These are phyloP conservation scores for Trichoderma endophyticum DNA, from an alignment of 2,329 filamentous ascomycete genomes.

Conservation along the genomic window DNA sequence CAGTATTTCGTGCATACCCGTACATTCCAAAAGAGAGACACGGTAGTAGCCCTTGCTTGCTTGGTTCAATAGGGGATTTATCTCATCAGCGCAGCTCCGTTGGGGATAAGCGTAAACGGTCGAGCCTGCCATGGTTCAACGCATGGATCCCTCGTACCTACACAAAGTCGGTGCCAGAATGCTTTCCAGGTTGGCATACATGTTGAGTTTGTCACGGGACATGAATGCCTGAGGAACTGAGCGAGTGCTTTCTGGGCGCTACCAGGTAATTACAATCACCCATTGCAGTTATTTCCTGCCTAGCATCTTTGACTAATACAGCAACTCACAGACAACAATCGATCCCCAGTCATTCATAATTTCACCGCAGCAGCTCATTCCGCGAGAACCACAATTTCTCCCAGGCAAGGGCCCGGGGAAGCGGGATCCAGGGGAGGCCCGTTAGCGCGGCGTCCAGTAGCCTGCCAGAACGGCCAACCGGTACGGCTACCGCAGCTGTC, in stretches of 20 bases:
- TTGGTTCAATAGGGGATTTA: not conserved
- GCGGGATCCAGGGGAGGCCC: constrained; percentile 10
- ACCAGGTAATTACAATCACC: not conserved
- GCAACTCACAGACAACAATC: not conserved
- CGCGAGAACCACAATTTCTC: not conserved
- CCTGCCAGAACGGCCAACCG: not conserved
- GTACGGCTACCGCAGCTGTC: not conserved
- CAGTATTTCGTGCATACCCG: not conserved
- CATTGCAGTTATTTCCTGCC: not conserved
- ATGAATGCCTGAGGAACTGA: not conserved
- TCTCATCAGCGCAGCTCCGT: not conserved
- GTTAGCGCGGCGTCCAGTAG: not conserved
- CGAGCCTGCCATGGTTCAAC: not conserved
- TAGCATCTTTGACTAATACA: not conserved
- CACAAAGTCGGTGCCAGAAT: not conserved
- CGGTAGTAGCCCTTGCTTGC: not conserved
- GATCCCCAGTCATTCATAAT: not conserved
- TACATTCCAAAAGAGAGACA: not conserved
- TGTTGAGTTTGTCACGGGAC: constrained; percentile 6
- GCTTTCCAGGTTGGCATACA: not conserved
- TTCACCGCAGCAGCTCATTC: not conserved
- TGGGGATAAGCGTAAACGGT: not conserved
- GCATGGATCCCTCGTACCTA: not conserved
- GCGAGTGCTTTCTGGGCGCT: not conserved
- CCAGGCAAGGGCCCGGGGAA: constrained; percentile 11